Base-by-base conservation (phyloP, 2,329 filamentous ascomycete species). In the Paraconiothyrium sp. region DNA sequence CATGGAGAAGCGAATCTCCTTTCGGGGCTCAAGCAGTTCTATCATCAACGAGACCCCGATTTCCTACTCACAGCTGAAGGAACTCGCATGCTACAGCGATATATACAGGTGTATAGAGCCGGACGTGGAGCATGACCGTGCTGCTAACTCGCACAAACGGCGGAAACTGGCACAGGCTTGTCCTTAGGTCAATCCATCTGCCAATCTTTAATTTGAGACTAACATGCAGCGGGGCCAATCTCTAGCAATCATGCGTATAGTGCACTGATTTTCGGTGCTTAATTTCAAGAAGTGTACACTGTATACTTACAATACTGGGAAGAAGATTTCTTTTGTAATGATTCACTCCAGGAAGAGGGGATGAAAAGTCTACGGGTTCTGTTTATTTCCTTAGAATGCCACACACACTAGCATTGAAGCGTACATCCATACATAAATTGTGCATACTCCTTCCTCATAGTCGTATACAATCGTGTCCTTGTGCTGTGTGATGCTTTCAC, bases 11-110 rank as follows among this genome's bases (percentile, higher is more conserved):
- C 39, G 4, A 20, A 41, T 7, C 39, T 5, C n/a, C 4, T 41
- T 8, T 41, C 39, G 14, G 3, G 14, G 9, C n/a, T 20, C 39
- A 41, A 41, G 39, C 14, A 41, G 41, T 14, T 51, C 44, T 16
- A 51, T 62, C 35, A 49, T 62, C 14, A 43, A 56, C 16, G 60
- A 62, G 32, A 60, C 63, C 9, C 57, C 57, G 4, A 27, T 58
- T 4, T 13, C 30, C 10, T 14, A 48, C 54, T 56, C 43, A 16
- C 54, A 47, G 6, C 13, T 37, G n/a, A 43, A 46, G n/a, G 43
- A 37, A 3, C 14, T 37, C 22, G 16, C 43, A 30, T 27, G 41
- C 22, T 24, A 56, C 30, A 4, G 14, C 13, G 54, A 47, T 3
- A 32, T 27, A 9, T 47, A 39, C n/a, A 32, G n/a, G 3, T 14